Base-by-base conservation (phyloP, 257 asterid species). In the Oldenlandia corymbosa region DNA sequence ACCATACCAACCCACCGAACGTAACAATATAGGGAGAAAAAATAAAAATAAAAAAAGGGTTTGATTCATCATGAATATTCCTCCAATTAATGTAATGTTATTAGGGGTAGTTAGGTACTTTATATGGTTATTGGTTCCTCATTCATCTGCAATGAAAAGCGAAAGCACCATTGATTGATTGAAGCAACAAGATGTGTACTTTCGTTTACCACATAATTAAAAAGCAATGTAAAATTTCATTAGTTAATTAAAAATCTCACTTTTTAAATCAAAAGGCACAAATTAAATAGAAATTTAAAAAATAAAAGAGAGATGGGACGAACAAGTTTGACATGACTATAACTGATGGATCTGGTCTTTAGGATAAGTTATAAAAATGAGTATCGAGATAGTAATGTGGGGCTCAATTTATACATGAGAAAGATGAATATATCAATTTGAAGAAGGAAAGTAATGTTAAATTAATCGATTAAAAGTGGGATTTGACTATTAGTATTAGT, bases 161-260 rank as follows among this genome's bases (percentile, higher is more conserved):
- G n/a, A n/a, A n/a, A n/a, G n/a, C n/a, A n/a, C n/a, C n/a, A n/a
- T n/a, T n/a, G n/a, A 36, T 30, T 52, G 43, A 58, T 69, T 39
- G 13, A 43, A 61, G 46, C 48, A 46, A 9, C 51, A 32, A 26
- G 43, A 66, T 71, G 76, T 62, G 80, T 69, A 62, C 64, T 48
- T 49, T 62, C 43, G 39, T 53, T 67, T 39, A 48, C 69, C 80
- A 71, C 77, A 30, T 28, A 36, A 53, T 37, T 10, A 34, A n/a
- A n/a, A n/a, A n/a, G n/a, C n/a, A n/a, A n/a, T n/a, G n/a, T n/a
- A n/a, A n/a, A n/a, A n/a, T n/a, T n/a, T n/a, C n/a, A n/a, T n/a
- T n/a, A n/a, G n/a, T n/a, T n/a, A n/a, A n/a, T n/a, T n/a, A 65
- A 61, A 13, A 11, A 14, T 5, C 10, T 9, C 6, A 5, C 43